These are phyloP conservation scores for Peronospora belbahrii DNA, from an alignment of 352 stramenopile species.

Conservation along the genomic window DNA sequence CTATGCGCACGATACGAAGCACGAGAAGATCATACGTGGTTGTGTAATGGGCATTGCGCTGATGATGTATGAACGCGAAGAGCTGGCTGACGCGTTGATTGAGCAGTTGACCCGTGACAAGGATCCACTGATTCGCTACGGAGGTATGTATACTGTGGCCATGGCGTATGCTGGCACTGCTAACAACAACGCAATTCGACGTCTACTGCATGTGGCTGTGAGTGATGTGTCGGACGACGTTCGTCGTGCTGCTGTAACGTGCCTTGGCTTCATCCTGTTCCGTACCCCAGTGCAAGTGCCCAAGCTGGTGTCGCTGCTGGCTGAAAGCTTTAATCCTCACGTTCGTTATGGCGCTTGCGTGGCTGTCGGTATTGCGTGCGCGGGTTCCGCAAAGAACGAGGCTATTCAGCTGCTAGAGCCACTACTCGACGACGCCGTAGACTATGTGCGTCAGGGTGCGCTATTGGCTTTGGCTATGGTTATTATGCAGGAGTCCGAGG, in stretches of 20 bases:
- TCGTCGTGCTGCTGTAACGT: constrained; percentile 94
- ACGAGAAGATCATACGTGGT: constrained; percentile 99
- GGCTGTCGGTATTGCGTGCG: constrained; percentile 96
- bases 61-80: constrained; percentile 96
- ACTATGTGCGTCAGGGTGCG: constrained; percentile 98
- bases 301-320: constrained; percentile 91
- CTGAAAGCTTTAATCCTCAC: constrained; percentile 99
- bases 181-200: constrained; percentile 95
- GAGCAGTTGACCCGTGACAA: constrained; percentile 96
- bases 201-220: constrained; percentile 96
- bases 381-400: constrained; percentile 94
- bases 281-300: constrained; percentile 92
- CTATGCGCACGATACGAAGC: constrained; percentile 96
- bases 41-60: constrained; percentile 97
- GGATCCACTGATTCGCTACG: constrained; percentile 97
- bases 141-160: constrained; percentile 95
- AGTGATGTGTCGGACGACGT: constrained; percentile 99
- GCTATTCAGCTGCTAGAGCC: constrained; percentile 95
- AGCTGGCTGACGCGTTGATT: constrained; percentile 94
- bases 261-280: constrained; percentile 97
- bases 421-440: constrained; percentile 96
- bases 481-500: constrained; percentile 96
- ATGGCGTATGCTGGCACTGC: constrained; percentile 97
- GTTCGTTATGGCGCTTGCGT: constrained; percentile 99
- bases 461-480: constrained; percentile 96